Evolutionary conservation across 2,329 filamentous ascomycete genomes (phyloP), one percentile per base, ranked within the genome.

Genomic region (Phialophora macrospora): DNA sequence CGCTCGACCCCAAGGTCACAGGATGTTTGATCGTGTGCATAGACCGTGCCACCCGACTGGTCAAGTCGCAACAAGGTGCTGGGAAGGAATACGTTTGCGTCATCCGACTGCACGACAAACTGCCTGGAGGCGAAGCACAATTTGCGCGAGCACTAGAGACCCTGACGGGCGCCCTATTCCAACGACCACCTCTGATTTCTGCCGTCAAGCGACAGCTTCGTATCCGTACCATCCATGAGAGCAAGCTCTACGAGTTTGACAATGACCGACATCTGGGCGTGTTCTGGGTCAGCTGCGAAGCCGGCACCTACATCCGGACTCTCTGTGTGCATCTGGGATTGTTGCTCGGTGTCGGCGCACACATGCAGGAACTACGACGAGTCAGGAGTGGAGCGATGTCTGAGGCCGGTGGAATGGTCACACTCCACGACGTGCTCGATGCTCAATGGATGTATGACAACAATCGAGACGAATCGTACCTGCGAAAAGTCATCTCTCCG

Each of bases 61-160:
- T 99, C 79, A 99, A 99, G 86, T 97, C 93, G 60, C 95, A 99
- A 82, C 95, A 99, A 81, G 93, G 94, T 76, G 95, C 95, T 68
- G 95, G 95, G 86, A 99, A 99, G 84, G 95, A 99, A 83, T 99
- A 99, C 79, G 93, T 98, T 61, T 93, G 91, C 75, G 93, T 99
- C 67, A 92, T 98, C 75, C 88, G 95, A 75, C 86, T 99, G 70
- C 95, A 99, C 81, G 93, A 96, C 82, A 96, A 93, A 82, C 86
- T 99, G 62, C 91, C 93, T 60, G 95, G 94, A 72, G 94, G 94
- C 74, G 90, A 97, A 84, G 88, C 92, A 51, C 93, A 97, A 80
- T 94, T 99, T 75, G 90, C 92, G 65, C 90, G 93, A 74, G 95
- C 94, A 67, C 88, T 99, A 64, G 95, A 99, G 86, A 96, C 92